Conservation (phyloP, 306 rosid genomes). For the Boehmeria nivea region DNA sequence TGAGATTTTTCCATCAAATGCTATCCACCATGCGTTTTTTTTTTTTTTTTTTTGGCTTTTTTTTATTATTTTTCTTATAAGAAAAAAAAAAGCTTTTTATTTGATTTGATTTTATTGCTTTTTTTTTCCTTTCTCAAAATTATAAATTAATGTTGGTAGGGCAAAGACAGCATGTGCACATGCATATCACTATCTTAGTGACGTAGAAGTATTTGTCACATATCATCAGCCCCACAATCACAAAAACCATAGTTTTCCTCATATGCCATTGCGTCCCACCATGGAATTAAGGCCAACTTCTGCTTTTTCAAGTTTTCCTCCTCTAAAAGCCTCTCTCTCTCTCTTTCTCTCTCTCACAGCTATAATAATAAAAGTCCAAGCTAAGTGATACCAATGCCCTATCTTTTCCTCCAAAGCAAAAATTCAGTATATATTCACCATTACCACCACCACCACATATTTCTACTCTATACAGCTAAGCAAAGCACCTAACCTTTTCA, state of each 20-base stretch:
- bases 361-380: constrained; percentile 16
- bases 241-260: constrained; percentile 6
- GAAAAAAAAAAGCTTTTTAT: no score
- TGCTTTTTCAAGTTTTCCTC: neutral
- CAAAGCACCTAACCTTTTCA: constrained; percentile 22
- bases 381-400: constrained; percentile 10
- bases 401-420: constrained; percentile 10
- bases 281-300: no score
- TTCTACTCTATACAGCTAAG: constrained; percentile 15
- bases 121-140: neutral
- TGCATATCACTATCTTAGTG: constrained; percentile 35
- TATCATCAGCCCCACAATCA: constrained; percentile 19
- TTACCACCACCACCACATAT: constrained; percentile 24
- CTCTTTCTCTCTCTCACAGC: constrained; percentile 7
- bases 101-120: no score
- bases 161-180: constrained; percentile 31
- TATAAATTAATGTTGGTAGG: constrained; percentile 20
- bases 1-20: no score
- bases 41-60: no score
- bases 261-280: constrained; percentile 20
- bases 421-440: constrained; percentile 13
- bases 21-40: no score
- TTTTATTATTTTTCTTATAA: no score
- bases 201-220: constrained; percentile 22
- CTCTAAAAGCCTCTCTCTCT: neutral